These are phyloP conservation scores for Diatrype stigma DNA, from an alignment of 2,329 filamentous ascomycete genomes.

Conservation along the genomic window DNA sequence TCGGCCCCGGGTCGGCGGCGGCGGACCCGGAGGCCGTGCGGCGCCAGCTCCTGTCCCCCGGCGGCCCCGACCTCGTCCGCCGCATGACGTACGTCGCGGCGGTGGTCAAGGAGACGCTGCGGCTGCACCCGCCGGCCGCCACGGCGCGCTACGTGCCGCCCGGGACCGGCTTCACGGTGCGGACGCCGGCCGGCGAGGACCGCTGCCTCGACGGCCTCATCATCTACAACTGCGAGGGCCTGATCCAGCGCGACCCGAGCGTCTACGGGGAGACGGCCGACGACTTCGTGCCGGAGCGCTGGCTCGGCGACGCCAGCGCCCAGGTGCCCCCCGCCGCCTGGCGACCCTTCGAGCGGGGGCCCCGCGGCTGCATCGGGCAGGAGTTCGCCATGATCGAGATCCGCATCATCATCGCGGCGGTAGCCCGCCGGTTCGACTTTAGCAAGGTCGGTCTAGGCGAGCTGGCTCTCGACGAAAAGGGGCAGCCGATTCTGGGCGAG, in stretches of 20 bases:
- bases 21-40: conserved; percentile 22
- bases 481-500: background rate
- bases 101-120: conserved; percentile 34
- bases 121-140: conserved; percentile 30
- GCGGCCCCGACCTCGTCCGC: conserved; percentile 26
- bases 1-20: conserved; percentile 27
- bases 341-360: conserved; percentile 49
- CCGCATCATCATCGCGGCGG: conserved; percentile 3
- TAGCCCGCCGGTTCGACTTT: conserved; percentile 1
- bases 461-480: background rate
- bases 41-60: conserved; percentile 19
- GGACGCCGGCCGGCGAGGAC: conserved; percentile 21
- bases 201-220: conserved; percentile 30
- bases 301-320: conserved; percentile 24
- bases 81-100: conserved; percentile 32
- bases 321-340: conserved; percentile 37
- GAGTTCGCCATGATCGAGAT: conserved; percentile 6
- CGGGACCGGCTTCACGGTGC: conserved; percentile 25
- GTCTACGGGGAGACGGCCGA: conserved; percentile 32
- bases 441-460: conserved; percentile 4
- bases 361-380: conserved; percentile 6
- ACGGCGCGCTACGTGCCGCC: conserved; percentile 24
- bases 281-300: conserved; percentile 37
- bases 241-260: conserved; percentile 31
- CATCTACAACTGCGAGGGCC: conserved; percentile 29